Evolutionary conservation across 345 rosid species (phyloP).

Genomic region (Heritiera fomes): DNA sequence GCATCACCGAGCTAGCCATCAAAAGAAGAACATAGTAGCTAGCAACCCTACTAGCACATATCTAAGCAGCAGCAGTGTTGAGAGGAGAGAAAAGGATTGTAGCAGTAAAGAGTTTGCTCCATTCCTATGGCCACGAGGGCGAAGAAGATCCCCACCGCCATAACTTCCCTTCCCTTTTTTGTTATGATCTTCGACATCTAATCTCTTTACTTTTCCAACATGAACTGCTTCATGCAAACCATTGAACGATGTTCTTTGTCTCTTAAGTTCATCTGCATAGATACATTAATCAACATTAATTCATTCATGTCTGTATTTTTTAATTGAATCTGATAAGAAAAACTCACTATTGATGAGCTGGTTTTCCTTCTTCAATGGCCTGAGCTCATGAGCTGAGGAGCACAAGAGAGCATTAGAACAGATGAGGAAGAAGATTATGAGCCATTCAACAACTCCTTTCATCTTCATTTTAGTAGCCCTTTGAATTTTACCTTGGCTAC

Average conservation of each 20-base stretch:
- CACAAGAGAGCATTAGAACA: background rate
- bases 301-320: background rate
- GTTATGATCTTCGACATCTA: background rate
- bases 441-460: constrained; percentile 1
- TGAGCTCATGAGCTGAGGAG: background rate
- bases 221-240: background rate
- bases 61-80: background rate
- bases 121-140: background rate
- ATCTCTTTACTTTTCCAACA: background rate
- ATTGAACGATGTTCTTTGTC: background rate
- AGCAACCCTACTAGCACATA: background rate
- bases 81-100: constrained; percentile 1
- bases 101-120: background rate
- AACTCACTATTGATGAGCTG: constrained; percentile 10
- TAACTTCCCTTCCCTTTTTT: constrained; percentile 12
- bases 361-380: background rate
- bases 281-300: background rate
- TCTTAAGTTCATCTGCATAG: background rate
- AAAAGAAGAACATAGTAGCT: background rate
- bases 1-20: background rate
- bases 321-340: background rate
- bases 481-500: background rate
- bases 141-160: constrained; percentile 10
- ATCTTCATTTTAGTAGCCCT: background rate
- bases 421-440: background rate